Evolutionary conservation across 805 yeast species (phyloP).

Genomic region (Naumovozyma dairenensis): DNA sequence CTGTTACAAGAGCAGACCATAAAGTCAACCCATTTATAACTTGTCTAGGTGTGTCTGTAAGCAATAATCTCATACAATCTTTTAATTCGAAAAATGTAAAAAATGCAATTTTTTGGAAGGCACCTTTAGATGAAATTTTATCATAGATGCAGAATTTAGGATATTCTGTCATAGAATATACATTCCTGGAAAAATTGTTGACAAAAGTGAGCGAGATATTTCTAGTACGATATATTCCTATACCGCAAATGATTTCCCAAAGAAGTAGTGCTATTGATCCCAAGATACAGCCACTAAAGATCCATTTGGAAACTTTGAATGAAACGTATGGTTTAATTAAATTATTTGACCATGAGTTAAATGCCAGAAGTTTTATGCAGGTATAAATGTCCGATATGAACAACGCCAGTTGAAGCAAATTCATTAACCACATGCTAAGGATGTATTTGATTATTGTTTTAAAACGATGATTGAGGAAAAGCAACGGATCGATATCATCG

Average conservation of each 20-base stretch:
- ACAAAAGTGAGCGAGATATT: slow-evolving; percentile 65
- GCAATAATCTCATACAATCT: slow-evolving; percentile 47
- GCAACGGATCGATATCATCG: slow-evolving; percentile 14
- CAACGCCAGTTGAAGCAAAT: slow-evolving; percentile 42
- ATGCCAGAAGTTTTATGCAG: slow-evolving; percentile 59
- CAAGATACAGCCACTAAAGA: slow-evolving; percentile 69
- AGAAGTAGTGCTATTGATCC: slow-evolving; percentile 50
- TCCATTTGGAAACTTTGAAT: slow-evolving; percentile 49
- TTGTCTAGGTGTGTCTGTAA: slow-evolving; percentile 83
- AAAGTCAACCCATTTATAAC: slow-evolving; percentile 69
- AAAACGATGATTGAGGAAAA: slow-evolving; percentile 17
- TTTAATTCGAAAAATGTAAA: slow-evolving; percentile 55
- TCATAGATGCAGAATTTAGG: slow-evolving; percentile 64
- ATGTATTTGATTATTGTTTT: slow-evolving; percentile 16
- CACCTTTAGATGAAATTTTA: slow-evolving; percentile 49
- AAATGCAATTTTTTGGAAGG: slow-evolving; percentile 59
- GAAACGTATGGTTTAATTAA: slow-evolving; percentile 39
- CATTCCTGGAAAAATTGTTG: slow-evolving; percentile 48
- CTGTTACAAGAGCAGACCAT: slow-evolving; percentile 36
- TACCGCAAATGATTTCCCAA: slow-evolving; percentile 49
- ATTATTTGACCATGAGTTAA: slow-evolving; percentile 54
- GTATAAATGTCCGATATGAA: slow-evolving; percentile 71
- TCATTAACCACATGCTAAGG: slow-evolving; percentile 21
- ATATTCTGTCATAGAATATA: slow-evolving; percentile 49
- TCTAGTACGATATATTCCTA: slow-evolving; percentile 44